Evolutionary conservation across 2,329 filamentous ascomycete genomes (phyloP).

Genomic region (Neoarthrinium moseri): DNA sequence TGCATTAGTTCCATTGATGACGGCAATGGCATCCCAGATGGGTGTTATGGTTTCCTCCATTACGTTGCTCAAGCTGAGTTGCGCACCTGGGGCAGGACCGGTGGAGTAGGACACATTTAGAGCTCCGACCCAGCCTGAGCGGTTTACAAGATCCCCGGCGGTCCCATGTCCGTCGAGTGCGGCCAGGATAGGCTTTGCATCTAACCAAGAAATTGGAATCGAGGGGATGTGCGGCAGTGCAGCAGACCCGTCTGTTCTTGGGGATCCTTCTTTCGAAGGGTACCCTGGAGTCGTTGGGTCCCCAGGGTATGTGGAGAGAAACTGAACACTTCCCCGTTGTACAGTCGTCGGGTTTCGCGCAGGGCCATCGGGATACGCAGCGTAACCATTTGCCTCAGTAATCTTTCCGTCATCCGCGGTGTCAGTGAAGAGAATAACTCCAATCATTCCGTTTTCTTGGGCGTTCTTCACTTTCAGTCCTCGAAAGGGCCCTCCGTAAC

Average conservation of each 20-base stretch:
- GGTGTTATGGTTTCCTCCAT: slow-evolving; percentile 70
- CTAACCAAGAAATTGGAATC: slow-evolving; percentile 74
- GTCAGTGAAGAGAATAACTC: slow-evolving; percentile 70
- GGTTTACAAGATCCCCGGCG: slow-evolving; percentile 64
- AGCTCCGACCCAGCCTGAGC: slow-evolving; percentile 55
- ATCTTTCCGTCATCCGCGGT: slow-evolving; percentile 74
- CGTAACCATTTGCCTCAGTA: slow-evolving; percentile 71
- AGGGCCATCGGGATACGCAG: slow-evolving; percentile 72
- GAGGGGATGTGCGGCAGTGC: slow-evolving; percentile 76
- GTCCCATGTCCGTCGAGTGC: slow-evolving; percentile 75
- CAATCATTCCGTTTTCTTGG: slow-evolving; percentile 73
- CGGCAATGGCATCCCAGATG: slow-evolving; percentile 76
- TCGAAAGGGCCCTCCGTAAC: slow-evolving; percentile 76
- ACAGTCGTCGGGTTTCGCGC: slow-evolving; percentile 76
- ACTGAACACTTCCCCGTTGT: slow-evolving; percentile 75
- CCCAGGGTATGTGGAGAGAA: slow-evolving; percentile 59
- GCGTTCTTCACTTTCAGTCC: slow-evolving; percentile 83
- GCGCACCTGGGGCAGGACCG: slow-evolving; percentile 51
- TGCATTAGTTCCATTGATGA: slow-evolving; percentile 73
- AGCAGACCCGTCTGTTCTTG: slow-evolving; percentile 59
- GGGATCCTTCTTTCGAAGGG: slow-evolving; percentile 70
- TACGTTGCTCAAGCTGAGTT: slow-evolving; percentile 64
- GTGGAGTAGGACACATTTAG: slow-evolving; percentile 41
- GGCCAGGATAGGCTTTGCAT: slow-evolving; percentile 74
- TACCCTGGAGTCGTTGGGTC: slow-evolving; percentile 83